Percentiles rank a stretch among this genome's conserved stretches.
These are phyloP conservation scores for Aureobasidium mangrovei DNA, from an alignment of 2,329 filamentous ascomycete genomes.

Conservation along the genomic window DNA sequence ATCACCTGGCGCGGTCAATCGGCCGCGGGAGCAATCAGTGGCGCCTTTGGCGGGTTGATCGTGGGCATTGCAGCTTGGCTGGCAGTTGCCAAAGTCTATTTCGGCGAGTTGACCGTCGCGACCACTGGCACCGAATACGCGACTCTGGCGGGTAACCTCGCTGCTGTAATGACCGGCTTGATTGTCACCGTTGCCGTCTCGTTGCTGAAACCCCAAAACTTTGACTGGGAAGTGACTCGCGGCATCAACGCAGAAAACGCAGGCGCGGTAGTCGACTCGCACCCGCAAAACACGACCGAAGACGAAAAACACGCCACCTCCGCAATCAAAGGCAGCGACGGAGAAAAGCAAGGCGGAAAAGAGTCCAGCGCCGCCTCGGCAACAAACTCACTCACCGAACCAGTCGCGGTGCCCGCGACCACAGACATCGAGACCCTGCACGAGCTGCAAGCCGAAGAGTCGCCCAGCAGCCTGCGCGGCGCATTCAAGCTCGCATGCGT, in stretches of 20 bases:
- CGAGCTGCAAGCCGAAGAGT: slow-evolving; percentile 23
- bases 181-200: slow-evolving; percentile 26
- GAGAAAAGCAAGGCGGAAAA: slow-evolving; percentile 16
- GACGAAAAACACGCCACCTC: slow-evolving; percentile 13
- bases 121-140: slow-evolving; percentile 32
- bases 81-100: slow-evolving; percentile 25
- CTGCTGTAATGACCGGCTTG: slow-evolving; percentile 24
- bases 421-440: neutral
- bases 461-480: slow-evolving; percentile 26
- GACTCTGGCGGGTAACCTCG: slow-evolving; percentile 31
- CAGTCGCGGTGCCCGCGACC: neutral
- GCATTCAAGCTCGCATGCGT: slow-evolving; percentile 33
- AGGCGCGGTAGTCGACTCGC: slow-evolving; percentile 15
- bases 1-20: slow-evolving; percentile 31
- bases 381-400: neutral
- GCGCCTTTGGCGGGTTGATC: slow-evolving; percentile 27
- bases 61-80: slow-evolving; percentile 32
- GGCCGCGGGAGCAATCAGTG: slow-evolving; percentile 27
- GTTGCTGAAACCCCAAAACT: slow-evolving; percentile 30
- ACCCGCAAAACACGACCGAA: slow-evolving; percentile 29
- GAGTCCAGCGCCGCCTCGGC: neutral
- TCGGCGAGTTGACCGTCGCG: slow-evolving; percentile 32
- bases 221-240: slow-evolving; percentile 33
- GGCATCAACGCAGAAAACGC: slow-evolving; percentile 27
- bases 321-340: neutral